Percentiles rank a stretch among this genome's conserved stretches.
phyloP scores from a whole-genome alignment of 2,329 filamentous ascomycete species.

The Colletotrichum lupini region DNA sequence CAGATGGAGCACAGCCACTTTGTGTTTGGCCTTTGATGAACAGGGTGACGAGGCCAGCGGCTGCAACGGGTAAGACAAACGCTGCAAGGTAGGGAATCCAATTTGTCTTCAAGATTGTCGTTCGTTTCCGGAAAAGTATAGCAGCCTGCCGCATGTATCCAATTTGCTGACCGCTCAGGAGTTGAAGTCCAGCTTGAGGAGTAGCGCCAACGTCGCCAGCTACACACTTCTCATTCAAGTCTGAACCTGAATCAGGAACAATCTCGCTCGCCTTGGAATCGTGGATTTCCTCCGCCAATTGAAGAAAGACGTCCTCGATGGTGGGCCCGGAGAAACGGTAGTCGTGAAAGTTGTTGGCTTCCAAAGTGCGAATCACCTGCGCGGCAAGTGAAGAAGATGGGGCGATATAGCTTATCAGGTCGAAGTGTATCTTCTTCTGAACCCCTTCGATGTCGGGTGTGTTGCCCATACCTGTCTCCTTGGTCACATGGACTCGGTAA shows the following conservation, averaged over 20 bases:
- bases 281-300: slow-evolving; percentile 84
- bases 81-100: slow-evolving; percentile 81
- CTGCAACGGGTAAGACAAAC: slow-evolving; percentile 81
- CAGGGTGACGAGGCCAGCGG: slow-evolving; percentile 81
- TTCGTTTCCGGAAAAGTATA: slow-evolving; percentile 82
- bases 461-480: slow-evolving; percentile 60
- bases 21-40: slow-evolving; percentile 72
- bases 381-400: slow-evolving; percentile 77
- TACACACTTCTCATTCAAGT: slow-evolving; percentile 42
- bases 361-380: slow-evolving; percentile 75
- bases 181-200: slow-evolving; percentile 55
- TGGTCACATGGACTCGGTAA: slow-evolving; percentile 82
- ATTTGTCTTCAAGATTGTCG: slow-evolving; percentile 81
- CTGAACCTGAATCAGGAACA: background rate
- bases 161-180: slow-evolving; percentile 76
- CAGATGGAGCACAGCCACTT: slow-evolving; percentile 62
- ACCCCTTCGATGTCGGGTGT: slow-evolving; percentile 66
- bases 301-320: slow-evolving; percentile 92
- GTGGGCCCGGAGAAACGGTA: slow-evolving; percentile 91
- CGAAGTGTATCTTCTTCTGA: slow-evolving; percentile 69
- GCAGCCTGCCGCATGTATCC: slow-evolving; percentile 76
- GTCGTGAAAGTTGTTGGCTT: slow-evolving; percentile 74
- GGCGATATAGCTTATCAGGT: slow-evolving; percentile 79
- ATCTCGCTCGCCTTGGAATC: slow-evolving; percentile 38
- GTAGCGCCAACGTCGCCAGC: slow-evolving; percentile 15